Conservation (phyloP, 2,329 filamentous ascomycete species). For the Aureobasidium namibiae region DNA sequence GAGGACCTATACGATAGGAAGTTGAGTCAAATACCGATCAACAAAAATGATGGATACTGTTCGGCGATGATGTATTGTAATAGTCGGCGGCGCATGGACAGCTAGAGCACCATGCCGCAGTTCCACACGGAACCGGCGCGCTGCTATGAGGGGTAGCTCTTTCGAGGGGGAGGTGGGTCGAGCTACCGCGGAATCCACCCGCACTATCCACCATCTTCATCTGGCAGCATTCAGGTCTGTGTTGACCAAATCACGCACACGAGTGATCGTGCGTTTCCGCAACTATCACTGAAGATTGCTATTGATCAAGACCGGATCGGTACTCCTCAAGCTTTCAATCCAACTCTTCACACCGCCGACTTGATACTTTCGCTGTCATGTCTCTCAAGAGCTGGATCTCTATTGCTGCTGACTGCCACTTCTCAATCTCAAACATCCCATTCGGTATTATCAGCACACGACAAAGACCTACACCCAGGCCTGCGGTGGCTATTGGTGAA, state of each 20-base stretch:
- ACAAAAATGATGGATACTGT: background rate
- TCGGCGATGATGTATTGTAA: background rate
- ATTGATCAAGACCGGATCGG: background rate
- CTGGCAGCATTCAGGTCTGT: background rate
- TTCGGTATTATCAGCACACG: conserved; percentile 71
- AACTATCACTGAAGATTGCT: background rate
- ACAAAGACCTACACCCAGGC: conserved; percentile 47
- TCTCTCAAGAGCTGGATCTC: conserved; percentile 47
- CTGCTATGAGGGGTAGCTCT: conserved; percentile 4
- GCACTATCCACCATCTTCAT: background rate
- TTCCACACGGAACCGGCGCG: background rate
- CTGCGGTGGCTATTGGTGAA: conserved; percentile 65
- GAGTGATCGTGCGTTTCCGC: background rate
- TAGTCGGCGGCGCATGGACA: background rate
- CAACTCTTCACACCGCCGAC: background rate
- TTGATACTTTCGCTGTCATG: conserved; percentile 19
- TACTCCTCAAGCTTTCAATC: background rate
- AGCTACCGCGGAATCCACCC: background rate
- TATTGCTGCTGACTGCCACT: conserved; percentile 54
- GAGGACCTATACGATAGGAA: too few species aligned
- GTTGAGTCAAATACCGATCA: background rate
- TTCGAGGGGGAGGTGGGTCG: background rate
- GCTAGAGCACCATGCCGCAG: background rate
- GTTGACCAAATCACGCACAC: background rate
- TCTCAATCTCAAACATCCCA: conserved; percentile 72